Evolutionary conservation across 2,329 filamentous ascomycete genomes (phyloP).

Genomic region (Calonectria pteridis): DNA sequence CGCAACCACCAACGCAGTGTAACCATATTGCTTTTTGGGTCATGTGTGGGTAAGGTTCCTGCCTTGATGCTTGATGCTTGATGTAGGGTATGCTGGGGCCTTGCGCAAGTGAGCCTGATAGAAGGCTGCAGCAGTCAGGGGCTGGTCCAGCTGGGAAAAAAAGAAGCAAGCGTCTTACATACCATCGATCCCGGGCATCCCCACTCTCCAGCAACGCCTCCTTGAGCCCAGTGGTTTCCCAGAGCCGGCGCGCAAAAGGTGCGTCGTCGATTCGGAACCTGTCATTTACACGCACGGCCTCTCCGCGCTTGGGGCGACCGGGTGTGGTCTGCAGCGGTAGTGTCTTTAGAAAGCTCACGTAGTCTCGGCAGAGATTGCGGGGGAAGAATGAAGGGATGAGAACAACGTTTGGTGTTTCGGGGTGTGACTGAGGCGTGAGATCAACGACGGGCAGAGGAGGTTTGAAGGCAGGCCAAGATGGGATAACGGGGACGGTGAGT

Average conservation of each 20-base stretch:
- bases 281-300: conserved; percentile 89
- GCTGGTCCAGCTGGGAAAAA: conserved; percentile 6
- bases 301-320: conserved; percentile 80
- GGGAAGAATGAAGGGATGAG: conserved; percentile 82
- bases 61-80: neutral
- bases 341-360: conserved; percentile 77
- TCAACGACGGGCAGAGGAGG: conserved; percentile 76
- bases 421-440: conserved; percentile 69
- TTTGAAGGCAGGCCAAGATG: conserved; percentile 78
- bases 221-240: conserved; percentile 81
- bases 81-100: neutral
- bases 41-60: conserved; percentile 12
- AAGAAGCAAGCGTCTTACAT: conserved; percentile 39
- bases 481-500: conserved; percentile 40
- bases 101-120: conserved; percentile 4
- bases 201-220: conserved; percentile 64
- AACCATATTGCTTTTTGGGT: conserved; percentile 27
- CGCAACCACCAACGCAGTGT: neutral
- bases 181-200: conserved; percentile 59
- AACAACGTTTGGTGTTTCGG: conserved; percentile 72
- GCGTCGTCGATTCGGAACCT: conserved; percentile 86
- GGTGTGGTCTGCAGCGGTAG: conserved; percentile 84
- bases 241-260: conserved; percentile 79
- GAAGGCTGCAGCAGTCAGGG: conserved; percentile 1
- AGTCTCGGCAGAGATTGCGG: conserved; percentile 78